Percentiles rank a stretch among this genome's conserved stretches.
phyloP scores from a whole-genome alignment of 2,329 filamentous ascomycete genomes.

The Colletotrichum musicola region DNA sequence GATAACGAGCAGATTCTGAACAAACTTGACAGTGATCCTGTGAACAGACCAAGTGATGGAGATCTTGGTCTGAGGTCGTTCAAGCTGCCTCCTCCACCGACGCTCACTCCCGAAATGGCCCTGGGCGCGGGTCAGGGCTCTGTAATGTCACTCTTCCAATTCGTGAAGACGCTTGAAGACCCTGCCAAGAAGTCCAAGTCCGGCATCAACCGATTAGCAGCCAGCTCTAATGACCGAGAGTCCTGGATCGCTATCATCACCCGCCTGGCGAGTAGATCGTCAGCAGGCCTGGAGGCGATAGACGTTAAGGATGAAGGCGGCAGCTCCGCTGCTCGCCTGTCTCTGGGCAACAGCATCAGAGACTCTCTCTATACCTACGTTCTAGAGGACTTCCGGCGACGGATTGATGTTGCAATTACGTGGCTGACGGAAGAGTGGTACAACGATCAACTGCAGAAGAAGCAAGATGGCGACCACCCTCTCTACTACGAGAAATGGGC shows the following conservation, averaged over 20 bases:
- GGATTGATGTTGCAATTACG: slow-evolving; percentile 89
- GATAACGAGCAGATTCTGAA: slow-evolving; percentile 83
- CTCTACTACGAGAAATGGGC: slow-evolving; percentile 84
- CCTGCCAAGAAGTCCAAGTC: slow-evolving; percentile 71
- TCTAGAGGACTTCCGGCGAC: slow-evolving; percentile 89
- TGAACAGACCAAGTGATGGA: slow-evolving; percentile 61
- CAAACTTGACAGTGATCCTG: slow-evolving; percentile 75
- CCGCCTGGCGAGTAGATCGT: slow-evolving; percentile 84
- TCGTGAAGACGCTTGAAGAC: slow-evolving; percentile 81
- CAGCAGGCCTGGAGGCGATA: slow-evolving; percentile 75
- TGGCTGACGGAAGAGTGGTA: slow-evolving; percentile 99
- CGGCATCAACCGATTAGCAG: slow-evolving; percentile 87
- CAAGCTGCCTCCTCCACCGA: slow-evolving; percentile 81
- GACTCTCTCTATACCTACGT: slow-evolving; percentile 87
- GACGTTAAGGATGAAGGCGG: slow-evolving; percentile 69
- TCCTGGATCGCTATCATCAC: slow-evolving; percentile 92
- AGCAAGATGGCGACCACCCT: slow-evolving; percentile 60
- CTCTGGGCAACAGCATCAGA: slow-evolving; percentile 78
- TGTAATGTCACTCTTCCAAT: slow-evolving; percentile 81
- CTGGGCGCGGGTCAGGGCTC: slow-evolving; percentile 81
- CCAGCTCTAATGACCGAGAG: slow-evolving; percentile 85
- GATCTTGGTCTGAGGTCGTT: slow-evolving; percentile 80
- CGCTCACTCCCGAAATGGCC: slow-evolving; percentile 78
- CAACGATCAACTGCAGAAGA: slow-evolving; percentile 75
- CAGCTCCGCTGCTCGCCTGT: slow-evolving; percentile 48